Percentiles rank a stretch among this genome's conserved stretches.
Conservation (phyloP, 345 rosid species). For the Hibiscus syriacus region DNA sequence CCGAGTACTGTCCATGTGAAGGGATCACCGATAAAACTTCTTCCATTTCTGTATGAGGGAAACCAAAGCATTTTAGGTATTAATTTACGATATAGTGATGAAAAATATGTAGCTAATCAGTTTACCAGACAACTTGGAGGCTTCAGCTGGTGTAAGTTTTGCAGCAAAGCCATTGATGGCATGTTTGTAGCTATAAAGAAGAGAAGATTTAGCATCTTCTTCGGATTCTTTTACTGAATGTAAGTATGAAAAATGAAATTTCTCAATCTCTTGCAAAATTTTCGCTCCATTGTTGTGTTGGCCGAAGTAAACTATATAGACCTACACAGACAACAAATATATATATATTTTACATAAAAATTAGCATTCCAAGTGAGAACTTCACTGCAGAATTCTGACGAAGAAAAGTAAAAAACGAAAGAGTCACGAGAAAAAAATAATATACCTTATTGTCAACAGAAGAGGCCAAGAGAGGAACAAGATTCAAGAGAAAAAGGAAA, state of each 20-base stretch:
- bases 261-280: constrained; percentile 49
- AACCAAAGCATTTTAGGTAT: neutral
- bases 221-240: constrained; percentile 47
- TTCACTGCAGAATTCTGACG: neutral
- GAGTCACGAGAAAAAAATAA: neutral
- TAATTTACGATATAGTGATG: neutral
- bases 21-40: constrained; percentile 51
- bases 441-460: neutral
- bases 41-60: constrained; percentile 35
- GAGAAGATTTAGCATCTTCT: constrained; percentile 59
- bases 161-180: constrained; percentile 87
- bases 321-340: constrained; percentile 28
- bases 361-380: neutral
- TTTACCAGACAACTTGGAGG: constrained; percentile 54
- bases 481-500: neutral
- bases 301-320: constrained; percentile 61
- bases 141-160: constrained; percentile 51
- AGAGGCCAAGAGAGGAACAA: constrained; percentile 3
- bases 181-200: constrained; percentile 82
- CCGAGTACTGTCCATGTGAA: constrained; percentile 42
- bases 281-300: constrained; percentile 42
- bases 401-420: neutral
- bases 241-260: constrained; percentile 55
- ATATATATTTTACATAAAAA: neutral
- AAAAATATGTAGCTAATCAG: neutral